Evolutionary conservation across 192 early-diverging fungal species (phyloP).

Genomic region (Rhizophagus clarus): DNA sequence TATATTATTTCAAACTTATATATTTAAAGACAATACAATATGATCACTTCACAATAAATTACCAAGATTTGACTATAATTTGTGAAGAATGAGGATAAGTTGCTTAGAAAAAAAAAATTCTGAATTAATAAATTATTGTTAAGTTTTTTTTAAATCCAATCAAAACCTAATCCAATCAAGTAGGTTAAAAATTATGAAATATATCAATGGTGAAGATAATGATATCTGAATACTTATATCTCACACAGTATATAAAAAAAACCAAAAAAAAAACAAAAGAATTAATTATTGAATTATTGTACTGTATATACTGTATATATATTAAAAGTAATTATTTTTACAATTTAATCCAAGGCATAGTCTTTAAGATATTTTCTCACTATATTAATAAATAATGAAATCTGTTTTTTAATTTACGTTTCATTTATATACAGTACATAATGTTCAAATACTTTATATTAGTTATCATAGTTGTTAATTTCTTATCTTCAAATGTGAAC

Average conservation of each 20-base stretch:
- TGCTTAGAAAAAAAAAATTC: neutral
- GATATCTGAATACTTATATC: too few relatives aligned
- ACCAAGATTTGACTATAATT: neutral
- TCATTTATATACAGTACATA: constrained; percentile 54
- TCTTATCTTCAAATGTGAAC: neutral
- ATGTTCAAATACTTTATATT: constrained; percentile 15
- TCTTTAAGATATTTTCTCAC: too few relatives aligned
- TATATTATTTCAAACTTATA: neutral
- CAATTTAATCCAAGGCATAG: too few relatives aligned
- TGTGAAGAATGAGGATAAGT: neutral
- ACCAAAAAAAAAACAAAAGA: too few relatives aligned
- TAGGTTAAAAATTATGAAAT: neutral
- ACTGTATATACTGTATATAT: too few relatives aligned
- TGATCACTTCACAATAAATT: neutral
- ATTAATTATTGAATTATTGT: too few relatives aligned
- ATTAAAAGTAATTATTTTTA: too few relatives aligned
- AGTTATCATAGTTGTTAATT: neutral
- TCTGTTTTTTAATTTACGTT: constrained; percentile 43
- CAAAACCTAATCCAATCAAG: neutral
- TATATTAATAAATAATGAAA: too few relatives aligned
- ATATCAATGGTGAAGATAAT: too few relatives aligned
- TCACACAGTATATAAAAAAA: too few relatives aligned
- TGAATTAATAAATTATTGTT: neutral
- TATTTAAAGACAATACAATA: neutral
- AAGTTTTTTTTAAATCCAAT: constrained; percentile 10